phyloP scores from a whole-genome alignment of 345 rosid species.

The Aquilaria malaccensis region DNA sequence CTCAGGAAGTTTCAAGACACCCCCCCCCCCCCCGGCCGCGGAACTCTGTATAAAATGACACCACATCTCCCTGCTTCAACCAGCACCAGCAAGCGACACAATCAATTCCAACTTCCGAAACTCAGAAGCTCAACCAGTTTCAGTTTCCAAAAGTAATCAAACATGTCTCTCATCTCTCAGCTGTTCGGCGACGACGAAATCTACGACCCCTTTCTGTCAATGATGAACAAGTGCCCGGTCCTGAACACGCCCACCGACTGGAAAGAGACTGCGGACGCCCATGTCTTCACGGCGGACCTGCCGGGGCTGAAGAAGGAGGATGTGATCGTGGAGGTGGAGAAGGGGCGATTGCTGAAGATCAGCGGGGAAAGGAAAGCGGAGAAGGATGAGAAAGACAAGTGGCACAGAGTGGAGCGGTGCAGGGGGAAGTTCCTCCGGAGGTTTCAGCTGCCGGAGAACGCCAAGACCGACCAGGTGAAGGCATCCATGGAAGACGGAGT shows the following conservation, averaged over 20 bases:
- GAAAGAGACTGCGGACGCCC: conserved; percentile 45
- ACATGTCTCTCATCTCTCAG: conserved; percentile 34
- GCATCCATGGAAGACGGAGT: conserved; percentile 44
- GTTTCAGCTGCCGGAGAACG: conserved; percentile 38
- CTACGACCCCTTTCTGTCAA: conserved; percentile 40
- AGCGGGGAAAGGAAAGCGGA: conserved; percentile 32
- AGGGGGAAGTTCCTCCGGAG: conserved; percentile 32
- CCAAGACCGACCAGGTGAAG: conserved; percentile 31
- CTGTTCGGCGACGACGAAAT: conserved; percentile 25
- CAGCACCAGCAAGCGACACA: too few relatives aligned
- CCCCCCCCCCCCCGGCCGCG: background rate
- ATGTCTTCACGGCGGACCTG: conserved; percentile 31
- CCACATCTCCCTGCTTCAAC: background rate
- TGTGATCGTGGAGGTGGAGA: conserved; percentile 37
- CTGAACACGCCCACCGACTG: conserved; percentile 37
- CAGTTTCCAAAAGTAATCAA: background rate
- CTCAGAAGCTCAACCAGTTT: background rate
- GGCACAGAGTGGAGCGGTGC: conserved; percentile 40
- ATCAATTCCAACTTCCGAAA: background rate
- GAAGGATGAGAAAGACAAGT: conserved; percentile 24
- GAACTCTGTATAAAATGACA: background rate
- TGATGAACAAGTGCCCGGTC: conserved; percentile 44
- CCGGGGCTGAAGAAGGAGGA: conserved; percentile 45
- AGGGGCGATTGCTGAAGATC: conserved; percentile 26
- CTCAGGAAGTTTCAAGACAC: conserved; percentile 30